A percentile compares a stretch with the other conserved stretches of the same genome.
Conservation (phyloP, 169 alveolate genomes). For the Eimeria praecox region DNA sequence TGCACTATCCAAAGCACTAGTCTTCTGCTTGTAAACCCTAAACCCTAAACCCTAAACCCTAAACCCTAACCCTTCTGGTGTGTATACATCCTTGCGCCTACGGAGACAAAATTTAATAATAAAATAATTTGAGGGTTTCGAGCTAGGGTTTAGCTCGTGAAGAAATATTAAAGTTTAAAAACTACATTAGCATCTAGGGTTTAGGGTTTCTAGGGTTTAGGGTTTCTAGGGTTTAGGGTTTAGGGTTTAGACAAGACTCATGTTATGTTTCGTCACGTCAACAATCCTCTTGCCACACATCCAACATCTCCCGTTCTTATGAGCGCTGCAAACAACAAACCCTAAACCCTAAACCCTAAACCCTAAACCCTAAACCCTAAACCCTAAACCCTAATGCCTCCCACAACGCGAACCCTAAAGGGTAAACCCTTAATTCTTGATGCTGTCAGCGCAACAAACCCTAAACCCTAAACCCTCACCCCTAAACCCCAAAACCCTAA, state of each 20-base stretch:
- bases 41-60: not conserved
- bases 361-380: not conserved
- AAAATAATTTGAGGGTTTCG: no score
- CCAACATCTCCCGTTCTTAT: conserved; percentile 81
- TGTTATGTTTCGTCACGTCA: conserved; percentile 79
- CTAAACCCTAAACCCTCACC: conserved; percentile 13
- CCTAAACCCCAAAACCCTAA: not conserved
- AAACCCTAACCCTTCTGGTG: not conserved
- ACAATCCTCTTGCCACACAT: conserved; percentile 83
- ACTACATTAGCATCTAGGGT: not conserved
- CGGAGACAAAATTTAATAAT: not conserved
- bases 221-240: conserved; percentile 21
- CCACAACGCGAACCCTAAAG: not conserved
- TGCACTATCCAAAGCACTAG: no score
- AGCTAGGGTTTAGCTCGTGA: not conserved
- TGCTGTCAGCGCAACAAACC: no score
- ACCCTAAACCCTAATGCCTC: not conserved
- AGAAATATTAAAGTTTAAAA: not conserved
- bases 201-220: not conserved
- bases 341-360: conserved; percentile 28
- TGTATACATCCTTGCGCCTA: no score
- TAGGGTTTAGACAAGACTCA: conserved; percentile 80
- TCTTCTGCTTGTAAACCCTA: no score
- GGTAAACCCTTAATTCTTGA: not conserved
- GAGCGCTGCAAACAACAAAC: conserved; percentile 81